Conservation (phyloP, 2,329 filamentous ascomycete species). For the Epichloe scottii region DNA sequence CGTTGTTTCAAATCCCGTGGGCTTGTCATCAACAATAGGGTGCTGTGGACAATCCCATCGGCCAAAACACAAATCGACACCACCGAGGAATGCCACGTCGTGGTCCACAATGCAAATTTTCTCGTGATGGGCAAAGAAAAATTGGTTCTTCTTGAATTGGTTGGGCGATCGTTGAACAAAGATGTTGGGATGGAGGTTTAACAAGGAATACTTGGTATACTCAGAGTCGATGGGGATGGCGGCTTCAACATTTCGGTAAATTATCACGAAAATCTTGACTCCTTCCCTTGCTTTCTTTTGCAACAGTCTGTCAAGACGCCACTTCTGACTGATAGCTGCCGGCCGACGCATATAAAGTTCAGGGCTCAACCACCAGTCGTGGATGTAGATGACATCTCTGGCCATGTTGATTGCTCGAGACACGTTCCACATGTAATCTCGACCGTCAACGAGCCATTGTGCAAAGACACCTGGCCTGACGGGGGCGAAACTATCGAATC, state of each 20-base stretch:
- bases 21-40: slow-evolving; percentile 79
- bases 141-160: slow-evolving; percentile 96
- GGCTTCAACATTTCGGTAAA: slow-evolving; percentile 95
- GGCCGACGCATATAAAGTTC: slow-evolving; percentile 92
- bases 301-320: slow-evolving; percentile 86
- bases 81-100: slow-evolving; percentile 87
- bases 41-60: slow-evolving; percentile 96
- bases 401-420: slow-evolving; percentile 95
- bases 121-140: slow-evolving; percentile 98
- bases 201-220: slow-evolving; percentile 90
- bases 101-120: slow-evolving; percentile 97
- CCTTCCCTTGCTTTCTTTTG: slow-evolving; percentile 88
- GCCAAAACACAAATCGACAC: slow-evolving; percentile 92
- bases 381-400: slow-evolving; percentile 95
- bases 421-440: slow-evolving; percentile 99
- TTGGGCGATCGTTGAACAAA: slow-evolving; percentile 95
- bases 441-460: slow-evolving; percentile 91
- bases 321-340: slow-evolving; percentile 93
- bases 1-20: slow-evolving; percentile 79
- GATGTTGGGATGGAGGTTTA: slow-evolving; percentile 91
- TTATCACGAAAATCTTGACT: slow-evolving; percentile 94
- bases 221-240: slow-evolving; percentile 96
- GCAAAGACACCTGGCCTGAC: slow-evolving; percentile 78
- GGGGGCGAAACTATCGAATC: slow-evolving; percentile 89
- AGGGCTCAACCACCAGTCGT: slow-evolving; percentile 98